Evolutionary conservation across 2,329 filamentous ascomycete species (phyloP).

Genomic region (Claviceps digitariae): DNA sequence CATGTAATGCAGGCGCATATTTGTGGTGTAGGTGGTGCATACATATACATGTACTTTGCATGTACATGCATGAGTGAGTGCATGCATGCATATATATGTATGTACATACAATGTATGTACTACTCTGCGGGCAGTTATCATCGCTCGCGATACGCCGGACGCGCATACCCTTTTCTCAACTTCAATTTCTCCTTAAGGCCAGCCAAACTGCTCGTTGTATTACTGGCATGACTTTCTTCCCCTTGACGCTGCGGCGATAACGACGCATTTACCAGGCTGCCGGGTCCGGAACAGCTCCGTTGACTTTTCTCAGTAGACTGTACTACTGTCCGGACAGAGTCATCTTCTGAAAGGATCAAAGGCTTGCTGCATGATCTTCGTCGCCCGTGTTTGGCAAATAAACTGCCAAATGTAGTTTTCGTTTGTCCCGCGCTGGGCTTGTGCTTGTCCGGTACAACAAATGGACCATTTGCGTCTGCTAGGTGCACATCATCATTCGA

Average conservation of each 20-base stretch:
- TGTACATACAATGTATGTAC: neutral
- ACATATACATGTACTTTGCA: neutral
- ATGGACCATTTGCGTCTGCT: neutral
- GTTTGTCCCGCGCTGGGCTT: neutral
- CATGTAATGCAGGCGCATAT: neutral
- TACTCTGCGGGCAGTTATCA: neutral
- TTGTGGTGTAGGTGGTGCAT: neutral
- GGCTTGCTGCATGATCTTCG: neutral
- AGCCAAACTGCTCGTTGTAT: neutral
- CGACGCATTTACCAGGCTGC: neutral
- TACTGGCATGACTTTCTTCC: neutral
- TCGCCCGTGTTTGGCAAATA: neutral
- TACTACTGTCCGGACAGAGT: neutral
- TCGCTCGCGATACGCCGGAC: neutral
- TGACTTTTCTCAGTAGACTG: neutral
- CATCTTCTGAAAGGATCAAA: neutral
- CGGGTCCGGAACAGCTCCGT: too few relatives aligned
- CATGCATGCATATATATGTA: neutral
- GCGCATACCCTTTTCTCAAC: neutral
- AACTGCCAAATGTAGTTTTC: constrained; percentile 1
- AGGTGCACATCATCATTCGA: neutral
- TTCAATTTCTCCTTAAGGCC: neutral
- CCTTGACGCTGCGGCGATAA: neutral
- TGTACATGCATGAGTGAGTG: neutral
- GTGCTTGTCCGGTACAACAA: neutral